A percentile compares a stretch with the other conserved stretches of the same genome.
Conservation (phyloP, 169 alveolate genomes). For the Cardiosporidium cionae region DNA sequence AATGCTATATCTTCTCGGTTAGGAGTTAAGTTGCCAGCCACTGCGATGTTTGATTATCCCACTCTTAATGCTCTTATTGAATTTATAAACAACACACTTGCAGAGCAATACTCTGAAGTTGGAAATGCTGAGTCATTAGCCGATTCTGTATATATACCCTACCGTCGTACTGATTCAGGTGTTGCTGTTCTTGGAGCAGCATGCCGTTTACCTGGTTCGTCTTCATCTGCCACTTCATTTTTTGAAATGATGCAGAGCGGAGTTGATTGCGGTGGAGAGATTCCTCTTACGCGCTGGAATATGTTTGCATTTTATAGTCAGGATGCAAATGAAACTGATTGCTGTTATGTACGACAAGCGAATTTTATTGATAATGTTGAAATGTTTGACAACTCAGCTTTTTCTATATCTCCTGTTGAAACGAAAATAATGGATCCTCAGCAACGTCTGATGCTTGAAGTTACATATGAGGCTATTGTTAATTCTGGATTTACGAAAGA, state of each 20-base stretch:
- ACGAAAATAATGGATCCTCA: conserved; percentile 57
- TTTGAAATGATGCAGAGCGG: conserved; percentile 26
- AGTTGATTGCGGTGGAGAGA: conserved; percentile 39
- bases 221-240: conserved; percentile 15
- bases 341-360: conserved; percentile 34
- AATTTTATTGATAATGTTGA: conserved; percentile 45
- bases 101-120: no score
- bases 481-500: conserved; percentile 28
- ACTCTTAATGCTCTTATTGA: conserved; percentile 43
- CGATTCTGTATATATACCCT: neutral
- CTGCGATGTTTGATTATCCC: conserved; percentile 52
- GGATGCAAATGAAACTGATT: conserved; percentile 40
- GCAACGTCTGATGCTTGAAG: conserved; percentile 57
- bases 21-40: conserved; percentile 56
- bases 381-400: conserved; percentile 35
- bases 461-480: conserved; percentile 40
- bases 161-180: conserved; percentile 11
- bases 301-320: conserved; percentile 37
- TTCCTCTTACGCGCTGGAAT: conserved; percentile 46
- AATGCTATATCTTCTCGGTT: conserved; percentile 44
- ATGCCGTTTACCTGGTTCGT: conserved; percentile 44
- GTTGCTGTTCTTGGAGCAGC: conserved; percentile 41
- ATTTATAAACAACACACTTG: conserved; percentile 30
- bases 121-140: no score
- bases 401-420: conserved; percentile 40